phyloP scores from a whole-genome alignment of 2,329 filamentous ascomycete genomes.

The Calonectria fujianensis region DNA sequence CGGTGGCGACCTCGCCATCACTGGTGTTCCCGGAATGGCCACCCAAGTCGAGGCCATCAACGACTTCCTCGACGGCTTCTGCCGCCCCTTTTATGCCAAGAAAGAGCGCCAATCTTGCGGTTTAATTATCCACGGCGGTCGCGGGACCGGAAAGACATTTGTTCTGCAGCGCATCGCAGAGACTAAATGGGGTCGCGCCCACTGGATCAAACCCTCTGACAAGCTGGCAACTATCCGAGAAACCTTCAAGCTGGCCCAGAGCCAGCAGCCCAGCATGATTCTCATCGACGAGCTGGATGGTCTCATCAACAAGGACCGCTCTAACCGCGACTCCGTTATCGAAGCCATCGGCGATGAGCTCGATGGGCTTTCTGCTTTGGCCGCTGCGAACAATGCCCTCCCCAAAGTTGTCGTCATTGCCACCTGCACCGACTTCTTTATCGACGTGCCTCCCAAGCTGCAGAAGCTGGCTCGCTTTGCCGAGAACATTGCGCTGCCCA shows the following conservation, averaged over 20 bases:
- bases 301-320: slow-evolving; percentile 77
- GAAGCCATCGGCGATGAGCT: slow-evolving; percentile 73
- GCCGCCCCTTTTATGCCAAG: slow-evolving; percentile 57
- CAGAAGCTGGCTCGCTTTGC: slow-evolving; percentile 79
- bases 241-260: slow-evolving; percentile 80
- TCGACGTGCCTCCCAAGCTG: slow-evolving; percentile 82
- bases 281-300: slow-evolving; percentile 86
- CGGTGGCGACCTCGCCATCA: slow-evolving; percentile 65
- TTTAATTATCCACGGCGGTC: slow-evolving; percentile 86
- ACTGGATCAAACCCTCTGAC: slow-evolving; percentile 74
- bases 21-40: slow-evolving; percentile 80
- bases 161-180: slow-evolving; percentile 81
- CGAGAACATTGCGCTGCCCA: slow-evolving; percentile 82
- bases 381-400: slow-evolving; percentile 60
- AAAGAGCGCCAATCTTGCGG: slow-evolving; percentile 68
- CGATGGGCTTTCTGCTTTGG: slow-evolving; percentile 69
- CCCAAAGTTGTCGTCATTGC: slow-evolving; percentile 83
- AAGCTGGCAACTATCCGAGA: slow-evolving; percentile 78
- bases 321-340: slow-evolving; percentile 70
- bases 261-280: slow-evolving; percentile 84
- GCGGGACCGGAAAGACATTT: slow-evolving; percentile 89
- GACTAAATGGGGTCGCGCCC: slow-evolving; percentile 82
- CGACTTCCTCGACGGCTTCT: slow-evolving; percentile 76
- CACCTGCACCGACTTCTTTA: slow-evolving; percentile 81
- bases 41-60: slow-evolving; percentile 81